Base-by-base conservation (phyloP, 495 filamentous ascomycete genomes). In the Talaromyces wortmannii region DNA sequence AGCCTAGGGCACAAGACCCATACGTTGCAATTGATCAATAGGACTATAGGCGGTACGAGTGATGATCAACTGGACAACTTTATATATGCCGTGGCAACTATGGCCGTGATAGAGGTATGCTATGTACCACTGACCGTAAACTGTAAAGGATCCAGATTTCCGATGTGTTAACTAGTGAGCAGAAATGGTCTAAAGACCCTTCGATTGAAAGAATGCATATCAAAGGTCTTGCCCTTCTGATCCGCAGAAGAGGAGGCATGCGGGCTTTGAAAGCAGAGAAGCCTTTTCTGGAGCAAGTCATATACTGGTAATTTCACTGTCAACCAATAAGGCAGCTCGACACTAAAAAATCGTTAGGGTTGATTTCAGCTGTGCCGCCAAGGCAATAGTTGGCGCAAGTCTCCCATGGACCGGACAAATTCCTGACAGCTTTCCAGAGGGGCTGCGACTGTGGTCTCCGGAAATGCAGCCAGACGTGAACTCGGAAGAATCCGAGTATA, bases 121-220 rank as follows among this genome's bases (percentile, higher is more conserved):
- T 50, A 13, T 33, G 15, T 32, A 45, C 16, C 4, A 13, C 12
- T 16, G 23, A 30, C 45, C 2, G 8, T 15, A 2, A 18, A 4
- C n/a, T 23, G 32, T 43, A n/a, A n/a, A n/a, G n/a, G n/a, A n/a
- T n/a, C n/a, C n/a, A n/a, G n/a, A n/a, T n/a, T n/a, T n/a, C n/a
- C n/a, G n/a, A 46, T 50, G 16, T 49, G 17, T 31, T 53, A 23
- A 36, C 56, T 62, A 49, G 62, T 50, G 42, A 10, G 45, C 16
- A 67, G 64, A 67, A 67, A 67, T 67, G 64, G 64, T 67, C 64
- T 3, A 64, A 63, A 49, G 64, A 67, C 55, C 52, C 62, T 5
- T 67, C 64, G 0, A 61, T 66, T 31, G 64, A 67, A 55, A 57
- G 56, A 45, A 67, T 67, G 64, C 64, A 67, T 36, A 64, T 67